phyloP scores from a whole-genome alignment of 176 grass and related monocot genomes.

The Dendrocalamus sinicus region DNA sequence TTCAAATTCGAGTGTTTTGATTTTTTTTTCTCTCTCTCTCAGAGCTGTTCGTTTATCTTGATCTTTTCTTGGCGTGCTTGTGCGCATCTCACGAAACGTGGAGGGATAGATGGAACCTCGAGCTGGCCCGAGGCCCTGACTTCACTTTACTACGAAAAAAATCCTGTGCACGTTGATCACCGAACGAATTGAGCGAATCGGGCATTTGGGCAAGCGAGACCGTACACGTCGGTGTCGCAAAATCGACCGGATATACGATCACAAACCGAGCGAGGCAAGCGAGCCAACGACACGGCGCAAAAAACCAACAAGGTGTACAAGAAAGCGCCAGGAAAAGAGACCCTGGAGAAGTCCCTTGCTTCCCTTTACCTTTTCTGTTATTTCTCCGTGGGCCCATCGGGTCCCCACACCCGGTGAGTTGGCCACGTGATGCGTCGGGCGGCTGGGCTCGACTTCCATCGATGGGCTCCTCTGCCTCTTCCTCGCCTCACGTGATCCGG shows the following conservation, averaged over 20 bases:
- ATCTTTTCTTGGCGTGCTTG: background rate
- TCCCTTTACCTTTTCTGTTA: too few relatives aligned
- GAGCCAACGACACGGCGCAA: background rate
- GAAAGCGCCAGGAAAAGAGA: background rate
- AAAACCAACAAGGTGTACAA: too few relatives aligned
- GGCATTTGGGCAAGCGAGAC: background rate
- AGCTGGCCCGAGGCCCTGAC: background rate
- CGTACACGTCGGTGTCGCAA: background rate
- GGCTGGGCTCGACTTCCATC: background rate
- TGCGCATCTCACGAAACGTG: background rate
- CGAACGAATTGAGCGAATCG: background rate
- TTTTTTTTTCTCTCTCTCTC: background rate
- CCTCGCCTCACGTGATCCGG: slow-evolving; percentile 49
- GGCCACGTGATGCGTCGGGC: slow-evolving; percentile 64
- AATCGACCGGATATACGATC: background rate
- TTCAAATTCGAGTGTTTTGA: background rate
- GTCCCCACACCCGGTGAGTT: slow-evolving; percentile 46
- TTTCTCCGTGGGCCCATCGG: background rate
- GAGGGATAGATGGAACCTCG: background rate
- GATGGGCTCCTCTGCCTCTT: background rate
- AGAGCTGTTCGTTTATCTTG: background rate
- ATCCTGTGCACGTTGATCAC: background rate
- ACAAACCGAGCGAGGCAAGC: background rate
- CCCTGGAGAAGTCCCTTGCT: background rate
- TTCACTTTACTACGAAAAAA: background rate